Percentiles rank a stretch among this genome's conserved stretches.
Evolutionary conservation across 2,329 filamentous ascomycete genomes (phyloP).

Genomic region (Colletotrichum spinosum): DNA sequence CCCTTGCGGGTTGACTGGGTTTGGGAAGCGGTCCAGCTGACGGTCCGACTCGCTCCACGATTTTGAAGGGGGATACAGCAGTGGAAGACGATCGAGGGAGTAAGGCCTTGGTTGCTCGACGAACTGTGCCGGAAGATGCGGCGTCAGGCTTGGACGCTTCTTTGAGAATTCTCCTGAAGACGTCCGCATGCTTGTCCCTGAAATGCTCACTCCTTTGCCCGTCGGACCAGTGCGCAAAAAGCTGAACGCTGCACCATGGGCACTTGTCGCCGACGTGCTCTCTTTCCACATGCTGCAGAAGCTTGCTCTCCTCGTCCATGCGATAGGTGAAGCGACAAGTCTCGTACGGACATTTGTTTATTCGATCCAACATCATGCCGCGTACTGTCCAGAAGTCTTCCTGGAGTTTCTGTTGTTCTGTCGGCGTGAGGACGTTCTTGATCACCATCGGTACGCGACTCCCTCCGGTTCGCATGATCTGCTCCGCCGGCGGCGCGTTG

Average conservation of each 20-base stretch:
- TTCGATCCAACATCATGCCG: conserved; percentile 48
- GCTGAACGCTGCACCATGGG: conserved; percentile 48
- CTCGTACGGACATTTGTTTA: conserved; percentile 51
- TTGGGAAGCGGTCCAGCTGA: conserved; percentile 22
- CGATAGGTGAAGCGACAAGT: conserved; percentile 51
- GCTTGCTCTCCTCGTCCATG: conserved; percentile 42
- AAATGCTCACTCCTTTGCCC: conserved; percentile 45
- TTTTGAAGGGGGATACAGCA: conserved; percentile 2
- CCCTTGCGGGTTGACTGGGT: conserved; percentile 28
- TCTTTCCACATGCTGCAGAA: conserved; percentile 51
- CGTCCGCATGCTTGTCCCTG: conserved; percentile 43
- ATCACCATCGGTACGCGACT: conserved; percentile 50
- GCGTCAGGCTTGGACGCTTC: background rate
- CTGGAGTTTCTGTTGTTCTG: conserved; percentile 53
- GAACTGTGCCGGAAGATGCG: background rate
- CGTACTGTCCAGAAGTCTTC: conserved; percentile 49
- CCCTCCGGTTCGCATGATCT: conserved; percentile 48
- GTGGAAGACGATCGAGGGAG: background rate
- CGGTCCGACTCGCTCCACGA: conserved; percentile 18
- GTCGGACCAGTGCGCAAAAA: conserved; percentile 46
- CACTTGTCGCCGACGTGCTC: conserved; percentile 50
- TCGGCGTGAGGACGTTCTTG: conserved; percentile 53
- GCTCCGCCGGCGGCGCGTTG: conserved; percentile 49
- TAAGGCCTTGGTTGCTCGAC: background rate
- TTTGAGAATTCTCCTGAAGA: conserved; percentile 34